Evolutionary conservation across 352 stramenopile genomes (phyloP), one percentile per base, ranked within the genome.

Genomic region (Pythium inflatum): DNA sequence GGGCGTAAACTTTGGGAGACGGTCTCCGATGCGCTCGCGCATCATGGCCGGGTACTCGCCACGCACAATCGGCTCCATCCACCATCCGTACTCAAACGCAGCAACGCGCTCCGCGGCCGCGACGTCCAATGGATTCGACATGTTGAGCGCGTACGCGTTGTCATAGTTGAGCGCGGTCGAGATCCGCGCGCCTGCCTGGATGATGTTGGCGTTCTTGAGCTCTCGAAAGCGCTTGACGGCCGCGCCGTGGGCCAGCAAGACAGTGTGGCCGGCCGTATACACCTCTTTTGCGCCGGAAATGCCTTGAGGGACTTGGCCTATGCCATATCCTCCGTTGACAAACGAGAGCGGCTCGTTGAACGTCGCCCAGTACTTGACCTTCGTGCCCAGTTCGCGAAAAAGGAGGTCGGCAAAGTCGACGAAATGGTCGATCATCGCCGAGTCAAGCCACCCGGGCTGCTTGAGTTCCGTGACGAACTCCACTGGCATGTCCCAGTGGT

Each of bases 401-500:
- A 90, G 94, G 25, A 98, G 76, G 41, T 82, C 66, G 2, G 93
- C 90, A 76, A 98, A 99, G 43, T 95, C 68, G 16, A 81, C 77
- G 69, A 97, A 98, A 60, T 92, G 78, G 31, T 74, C 72, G 20
- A 91, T 13, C 14, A 31, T 51, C 11, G 27, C 43, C 22, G 2
- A 20, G 57, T 88, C 88, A 24, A 93, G 58, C 80, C 81, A 93
- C 1, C 94, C 95, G 43, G 83, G 82, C n/a, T 79, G 81, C 24
- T 62, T 62, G 38, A 95, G 89, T 28, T 90, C 73, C 14, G 90
- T 83, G 69, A 98, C 79, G 11, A 99, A 71, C 34, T 79, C 74
- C 25, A 94, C 76, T 9, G 97, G 97, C 14, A 99, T 67, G 77
- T 99, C 97, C 95, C 95, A 99, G 80, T 99, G 97, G 73, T 98